Conservation (phyloP, 2,329 filamentous ascomycete genomes). For the Aspergillus flavus region DNA sequence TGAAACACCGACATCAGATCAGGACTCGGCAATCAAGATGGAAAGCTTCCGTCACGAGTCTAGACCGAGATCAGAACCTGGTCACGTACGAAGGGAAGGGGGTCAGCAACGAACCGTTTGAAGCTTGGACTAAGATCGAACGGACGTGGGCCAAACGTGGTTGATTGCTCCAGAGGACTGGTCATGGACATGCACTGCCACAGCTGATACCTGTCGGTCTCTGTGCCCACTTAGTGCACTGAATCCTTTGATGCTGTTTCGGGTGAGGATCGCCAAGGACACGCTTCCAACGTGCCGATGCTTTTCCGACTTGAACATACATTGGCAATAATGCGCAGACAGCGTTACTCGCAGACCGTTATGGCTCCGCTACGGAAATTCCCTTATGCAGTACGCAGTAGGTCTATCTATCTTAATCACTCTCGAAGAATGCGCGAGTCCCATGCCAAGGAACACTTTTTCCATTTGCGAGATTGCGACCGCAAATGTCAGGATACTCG, state of each 20-base stretch:
- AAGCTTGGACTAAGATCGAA: conserved; percentile 18
- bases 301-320: conserved; percentile 2
- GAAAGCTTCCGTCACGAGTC: conserved; percentile 19
- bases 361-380: neutral
- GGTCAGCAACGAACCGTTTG: conserved; percentile 14
- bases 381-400: neutral
- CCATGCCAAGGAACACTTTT: neutral
- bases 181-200: conserved; percentile 22
- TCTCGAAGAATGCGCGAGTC: no score
- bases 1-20: conserved; percentile 21
- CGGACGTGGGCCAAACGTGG: conserved; percentile 24
- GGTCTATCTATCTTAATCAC: neutral
- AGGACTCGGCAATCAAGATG: conserved; percentile 13
- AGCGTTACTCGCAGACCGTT: neutral
- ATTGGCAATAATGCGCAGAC: conserved; percentile 4
- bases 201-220: conserved; percentile 7
- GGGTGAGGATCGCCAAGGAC: conserved; percentile 5
- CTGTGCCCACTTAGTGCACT: neutral
- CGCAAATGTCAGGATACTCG: neutral
- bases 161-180: conserved; percentile 17
- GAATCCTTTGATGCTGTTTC: conserved; percentile 4
- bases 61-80: conserved; percentile 12
- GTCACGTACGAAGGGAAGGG: conserved; percentile 1
- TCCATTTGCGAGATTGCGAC: neutral
- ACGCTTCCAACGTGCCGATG: conserved; percentile 6